These are phyloP conservation scores for Chlamydomonas sp. DNA, from an alignment of 139 green algal genomes.

Conservation along the genomic window DNA sequence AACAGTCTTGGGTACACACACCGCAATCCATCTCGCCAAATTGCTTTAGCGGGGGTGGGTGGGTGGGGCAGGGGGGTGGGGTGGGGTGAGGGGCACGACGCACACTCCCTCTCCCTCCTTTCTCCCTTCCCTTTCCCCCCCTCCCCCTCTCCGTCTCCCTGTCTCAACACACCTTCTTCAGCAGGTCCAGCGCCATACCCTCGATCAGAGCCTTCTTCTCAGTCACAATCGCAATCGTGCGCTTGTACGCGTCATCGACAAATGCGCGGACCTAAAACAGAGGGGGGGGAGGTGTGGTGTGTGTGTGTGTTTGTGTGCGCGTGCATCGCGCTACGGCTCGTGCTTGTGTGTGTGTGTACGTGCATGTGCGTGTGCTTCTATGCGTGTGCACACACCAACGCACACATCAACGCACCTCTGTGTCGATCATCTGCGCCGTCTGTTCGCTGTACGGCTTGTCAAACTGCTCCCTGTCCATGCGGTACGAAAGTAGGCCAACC, in stretches of 20 bases:
- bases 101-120: not conserved
- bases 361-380: not conserved
- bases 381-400: slow-evolving; percentile 5
- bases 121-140: not conserved
- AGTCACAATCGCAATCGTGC: slow-evolving; percentile 76
- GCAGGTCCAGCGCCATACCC: slow-evolving; percentile 62
- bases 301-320: too few relatives aligned
- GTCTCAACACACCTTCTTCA: slow-evolving; percentile 36
- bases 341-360: slow-evolving; percentile 8
- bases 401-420: slow-evolving; percentile 60
- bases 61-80: too few relatives aligned
- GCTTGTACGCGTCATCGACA: slow-evolving; percentile 65
- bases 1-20: too few relatives aligned
- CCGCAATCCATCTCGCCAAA: too few relatives aligned
- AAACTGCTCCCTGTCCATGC: slow-evolving; percentile 64
- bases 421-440: slow-evolving; percentile 91
- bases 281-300: slow-evolving; percentile 20
- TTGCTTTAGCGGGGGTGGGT: too few relatives aligned
- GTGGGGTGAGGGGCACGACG: too few relatives aligned
- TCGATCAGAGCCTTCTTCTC: slow-evolving; percentile 77
- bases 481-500: slow-evolving; percentile 93
- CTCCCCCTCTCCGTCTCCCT: not conserved
- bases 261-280: slow-evolving; percentile 72
- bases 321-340: not conserved
- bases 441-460: slow-evolving; percentile 94